phyloP scores from a whole-genome alignment of 2,329 filamentous ascomycete species.

The Xenoacremonium recifei region DNA sequence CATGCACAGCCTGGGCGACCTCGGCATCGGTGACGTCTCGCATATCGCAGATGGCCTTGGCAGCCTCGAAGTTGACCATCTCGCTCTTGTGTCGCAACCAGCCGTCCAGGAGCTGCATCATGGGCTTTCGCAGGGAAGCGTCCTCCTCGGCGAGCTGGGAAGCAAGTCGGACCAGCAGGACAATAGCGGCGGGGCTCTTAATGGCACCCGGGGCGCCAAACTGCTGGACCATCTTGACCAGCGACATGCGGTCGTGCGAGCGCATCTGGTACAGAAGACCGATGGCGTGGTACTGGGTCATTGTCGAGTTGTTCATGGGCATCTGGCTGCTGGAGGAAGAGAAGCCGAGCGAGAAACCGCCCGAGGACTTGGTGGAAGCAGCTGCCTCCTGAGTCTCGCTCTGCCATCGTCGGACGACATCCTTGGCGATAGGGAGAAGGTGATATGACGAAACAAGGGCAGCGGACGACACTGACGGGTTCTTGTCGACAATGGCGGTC shows the following conservation, averaged over 20 bases:
- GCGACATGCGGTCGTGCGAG: conserved; percentile 92
- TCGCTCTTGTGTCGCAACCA: conserved; percentile 99
- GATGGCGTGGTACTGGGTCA: conserved; percentile 98
- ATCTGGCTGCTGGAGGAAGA: conserved; percentile 73
- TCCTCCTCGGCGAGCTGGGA: conserved; percentile 95
- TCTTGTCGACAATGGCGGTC: conserved; percentile 98
- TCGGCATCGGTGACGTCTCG: conserved; percentile 90
- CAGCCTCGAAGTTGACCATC: conserved; percentile 99
- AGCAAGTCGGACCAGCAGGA: conserved; percentile 89
- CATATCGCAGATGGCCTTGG: conserved; percentile 96
- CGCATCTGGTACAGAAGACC: conserved; percentile 97
- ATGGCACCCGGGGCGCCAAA: conserved; percentile 88
- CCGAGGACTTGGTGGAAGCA: conserved; percentile 81
- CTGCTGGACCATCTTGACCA: conserved; percentile 99
- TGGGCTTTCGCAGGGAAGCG: conserved; percentile 81
- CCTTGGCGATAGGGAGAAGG: conserved; percentile 90
- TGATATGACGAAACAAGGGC: conserved; percentile 97
- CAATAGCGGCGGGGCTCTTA: conserved; percentile 89
- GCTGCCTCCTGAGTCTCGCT: conserved; percentile 98
- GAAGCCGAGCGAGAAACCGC: conserved; percentile 89
- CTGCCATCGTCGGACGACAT: conserved; percentile 96
- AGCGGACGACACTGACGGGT: conserved; percentile 92
- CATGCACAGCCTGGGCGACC: conserved; percentile 88
- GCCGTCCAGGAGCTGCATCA: conserved; percentile 95
- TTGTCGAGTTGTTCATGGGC: conserved; percentile 89